Base-by-base conservation (phyloP, 2,329 filamentous ascomycete species). In the Fusarium nodosum region DNA sequence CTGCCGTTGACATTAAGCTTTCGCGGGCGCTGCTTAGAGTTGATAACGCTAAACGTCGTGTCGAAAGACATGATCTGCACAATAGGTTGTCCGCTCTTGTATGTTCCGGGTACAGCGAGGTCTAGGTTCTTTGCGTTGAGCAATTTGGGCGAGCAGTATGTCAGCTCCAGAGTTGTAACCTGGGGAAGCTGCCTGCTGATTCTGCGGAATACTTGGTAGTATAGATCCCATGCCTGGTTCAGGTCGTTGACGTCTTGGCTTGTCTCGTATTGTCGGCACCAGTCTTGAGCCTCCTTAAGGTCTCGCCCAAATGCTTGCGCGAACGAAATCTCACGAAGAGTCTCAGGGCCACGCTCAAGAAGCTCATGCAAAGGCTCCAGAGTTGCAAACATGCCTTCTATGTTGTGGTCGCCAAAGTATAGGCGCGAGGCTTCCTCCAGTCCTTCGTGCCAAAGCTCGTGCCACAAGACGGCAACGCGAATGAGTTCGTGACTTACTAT, bases 401-500 rank as follows among this genome's bases (percentile, higher is more conserved):
- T 96, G 79, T 99, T 97, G 76, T 97, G 92, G 75, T 98, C 95
- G 63, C 95, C 96, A 80, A 99, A 99, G 84, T 98, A 99, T 20
- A 99, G 84, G 55, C 96, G 89, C 33, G 94, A 97, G 2, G 96
- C 97, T 82, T 99, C 97, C 80, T 99, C 96, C 18, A 99, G 85
- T 30, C 93, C 97, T 80, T 99, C 97, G 72, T 99, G 96, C 96
- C 96, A 99, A 71, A 97, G 92, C 76, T 99, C 96, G 77, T 99
- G 96, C 97, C 97, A 99, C 26, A 99, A 81, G 3, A 99, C 95
- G 18, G 96, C 96, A 62, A 99, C 97, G 53, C 96, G 90, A 76
- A 99, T 98, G 58, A 99, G 88, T 78, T 99, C 97, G 76, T 96
- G 92, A 78, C 95, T 98, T 72, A 99, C 94, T 47, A 94, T 86